Evolutionary conservation across 768 basidiomycete species (phyloP), one percentile per base, ranked within the genome.

Genomic region (Leccinum barrowsii): DNA sequence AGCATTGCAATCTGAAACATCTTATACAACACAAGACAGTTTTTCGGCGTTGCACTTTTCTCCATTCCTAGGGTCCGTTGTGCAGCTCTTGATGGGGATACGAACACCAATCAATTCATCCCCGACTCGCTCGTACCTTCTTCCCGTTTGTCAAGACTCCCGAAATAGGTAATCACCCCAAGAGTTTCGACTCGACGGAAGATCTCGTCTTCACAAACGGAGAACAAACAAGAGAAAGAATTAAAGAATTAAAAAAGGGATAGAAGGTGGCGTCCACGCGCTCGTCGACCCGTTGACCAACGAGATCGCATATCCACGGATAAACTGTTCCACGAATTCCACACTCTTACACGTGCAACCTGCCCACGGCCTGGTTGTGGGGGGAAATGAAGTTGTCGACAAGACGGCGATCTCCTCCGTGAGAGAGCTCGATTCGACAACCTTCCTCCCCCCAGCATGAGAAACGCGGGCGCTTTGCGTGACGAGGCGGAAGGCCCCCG

Each of bases 301-400:
- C 34, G 22, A 6, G 44, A 30, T 28, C 24, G 42, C 0, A 59
- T 34, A 52, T 62, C 63, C 50, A 50, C n/a, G 59, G 35, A 24
- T 8, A 53, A 19, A 44, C 42, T 12, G 19, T 19, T 44, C 55
- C 19, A 47, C 48, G 24, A 51, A 42, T 47, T n/a, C 34, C 50
- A 19, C 22, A 28, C 24, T 49, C 35, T 3, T 12, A 21, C 50
- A 52, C 49, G 24, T 44, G 42, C 21, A 35, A 42, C 22, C 17
- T 15, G 35, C 53, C 35, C n/a, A 42, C 49, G 35, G 22, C 12
- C 26, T 11, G 15, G 50, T 32, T 19, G 42, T 44, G 42, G 42
- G 40, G 40, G 40, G n/a, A 42, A 42, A 17, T 42, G 40, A 19
- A 11, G 21, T 55, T 49, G 2, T 34, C 50, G 48, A 50, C n/a